These are phyloP conservation scores for Lotus japonicus DNA, from an alignment of 306 rosid genomes.

Conservation along the genomic window DNA sequence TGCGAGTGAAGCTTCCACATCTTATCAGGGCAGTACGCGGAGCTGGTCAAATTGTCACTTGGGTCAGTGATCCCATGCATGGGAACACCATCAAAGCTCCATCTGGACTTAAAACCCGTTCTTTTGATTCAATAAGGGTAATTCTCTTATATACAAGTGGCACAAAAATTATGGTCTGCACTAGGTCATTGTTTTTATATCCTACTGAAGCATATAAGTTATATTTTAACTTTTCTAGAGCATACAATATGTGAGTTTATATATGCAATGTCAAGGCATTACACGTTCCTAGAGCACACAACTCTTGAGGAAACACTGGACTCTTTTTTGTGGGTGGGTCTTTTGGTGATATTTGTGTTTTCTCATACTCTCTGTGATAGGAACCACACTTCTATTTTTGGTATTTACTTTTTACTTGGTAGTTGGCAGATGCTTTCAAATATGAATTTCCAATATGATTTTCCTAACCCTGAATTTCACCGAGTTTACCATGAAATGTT, in stretches of 20 bases:
- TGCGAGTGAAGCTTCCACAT: slow-evolving; percentile 52
- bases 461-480: neutral
- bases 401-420: neutral
- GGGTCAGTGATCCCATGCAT: slow-evolving; percentile 63
- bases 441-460: neutral
- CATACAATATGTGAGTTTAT: no score
- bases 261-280: no score
- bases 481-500: neutral
- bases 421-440: neutral
- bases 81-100: slow-evolving; percentile 58
- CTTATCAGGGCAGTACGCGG: slow-evolving; percentile 46
- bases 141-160: neutral
- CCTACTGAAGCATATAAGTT: neutral
- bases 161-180: neutral
- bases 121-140: slow-evolving; percentile 52
- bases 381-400: neutral
- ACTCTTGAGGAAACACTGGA: neutral
- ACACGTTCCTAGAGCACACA: neutral
- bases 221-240: neutral
- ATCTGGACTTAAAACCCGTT: slow-evolving; percentile 50
- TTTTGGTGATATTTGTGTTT: neutral
- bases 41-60: slow-evolving; percentile 50
- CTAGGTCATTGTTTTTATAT: neutral
- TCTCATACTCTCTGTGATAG: neutral
- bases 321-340: neutral